Evolutionary conservation across 805 yeast genomes (phyloP).

Genomic region (Monosporozyma solicola): DNA sequence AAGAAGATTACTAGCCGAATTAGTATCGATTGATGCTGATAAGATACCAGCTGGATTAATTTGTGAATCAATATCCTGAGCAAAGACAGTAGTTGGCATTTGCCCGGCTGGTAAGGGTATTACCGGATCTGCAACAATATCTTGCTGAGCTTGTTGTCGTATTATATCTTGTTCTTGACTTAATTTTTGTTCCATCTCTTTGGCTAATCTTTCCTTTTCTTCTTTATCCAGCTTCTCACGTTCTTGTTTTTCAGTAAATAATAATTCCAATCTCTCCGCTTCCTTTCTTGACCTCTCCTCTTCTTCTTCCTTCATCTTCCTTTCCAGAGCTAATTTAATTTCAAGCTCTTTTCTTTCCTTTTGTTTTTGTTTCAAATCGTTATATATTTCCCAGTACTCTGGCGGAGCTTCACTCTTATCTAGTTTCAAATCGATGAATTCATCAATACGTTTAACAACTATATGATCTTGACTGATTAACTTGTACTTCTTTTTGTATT

Average conservation of each 20-base stretch:
- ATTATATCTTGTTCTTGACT: background rate
- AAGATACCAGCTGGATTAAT: background rate
- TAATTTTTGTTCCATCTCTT: constrained; percentile 2
- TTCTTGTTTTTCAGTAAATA: background rate
- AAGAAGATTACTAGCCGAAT: background rate
- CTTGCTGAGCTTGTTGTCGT: constrained; percentile 5
- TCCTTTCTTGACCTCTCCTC: constrained; percentile 8
- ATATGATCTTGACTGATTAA: constrained; percentile 13
- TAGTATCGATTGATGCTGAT: background rate
- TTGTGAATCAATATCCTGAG: background rate
- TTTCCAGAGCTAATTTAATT: constrained; percentile 3
- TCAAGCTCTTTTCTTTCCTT: constrained; percentile 6
- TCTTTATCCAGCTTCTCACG: constrained; percentile 2
- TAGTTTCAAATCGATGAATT: constrained; percentile 10
- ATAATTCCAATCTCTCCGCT: background rate
- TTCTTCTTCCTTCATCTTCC: constrained; percentile 9
- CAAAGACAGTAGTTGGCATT: background rate
- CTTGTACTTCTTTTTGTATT: constrained; percentile 8
- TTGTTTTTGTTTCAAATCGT: constrained; percentile 5
- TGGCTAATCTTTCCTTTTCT: constrained; percentile 3
- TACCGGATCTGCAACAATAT: background rate
- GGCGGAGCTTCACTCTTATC: constrained; percentile 22
- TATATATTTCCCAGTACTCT: constrained; percentile 24
- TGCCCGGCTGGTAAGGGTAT: background rate
- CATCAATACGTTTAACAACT: constrained; percentile 11